Evolutionary conservation across 768 basidiomycete species (phyloP).

Genomic region (Termitomyces sp.): DNA sequence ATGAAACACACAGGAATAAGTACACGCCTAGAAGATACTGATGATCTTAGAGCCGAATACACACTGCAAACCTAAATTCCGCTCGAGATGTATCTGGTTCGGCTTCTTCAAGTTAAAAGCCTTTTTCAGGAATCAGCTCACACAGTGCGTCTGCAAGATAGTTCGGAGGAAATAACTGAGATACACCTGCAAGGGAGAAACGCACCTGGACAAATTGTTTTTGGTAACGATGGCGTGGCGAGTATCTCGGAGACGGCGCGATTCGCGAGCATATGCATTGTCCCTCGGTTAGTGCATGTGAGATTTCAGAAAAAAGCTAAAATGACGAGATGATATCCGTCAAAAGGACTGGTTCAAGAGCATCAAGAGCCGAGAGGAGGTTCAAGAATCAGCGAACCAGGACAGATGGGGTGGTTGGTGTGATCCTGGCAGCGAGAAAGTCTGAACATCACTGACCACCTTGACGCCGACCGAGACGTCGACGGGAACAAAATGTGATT

Average conservation of each 20-base stretch:
- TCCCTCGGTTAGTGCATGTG: constrained; percentile 9
- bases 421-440: constrained; percentile 7
- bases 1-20: background rate
- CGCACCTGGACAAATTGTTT: constrained; percentile 13
- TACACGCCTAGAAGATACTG: too few species aligned
- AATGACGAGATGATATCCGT: constrained; percentile 1
- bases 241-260: constrained; percentile 16
- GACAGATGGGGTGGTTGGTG: constrained; percentile 18
- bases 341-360: constrained; percentile 3
- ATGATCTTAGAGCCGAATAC: too few species aligned
- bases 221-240: constrained; percentile 12
- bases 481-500: background rate
- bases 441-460: constrained; percentile 9
- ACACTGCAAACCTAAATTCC: too few species aligned
- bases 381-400: constrained; percentile 15
- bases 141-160: constrained; percentile 15
- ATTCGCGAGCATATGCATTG: constrained; percentile 15
- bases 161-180: constrained; percentile 4
- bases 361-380: constrained; percentile 17
- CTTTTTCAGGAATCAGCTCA: constrained; percentile 12
- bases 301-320: constrained; percentile 13
- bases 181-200: constrained; percentile 17
- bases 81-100: constrained; percentile 16
- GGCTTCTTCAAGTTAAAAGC: too few species aligned
- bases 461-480: background rate